These are phyloP conservation scores for Capsella bursapastoris DNA, from an alignment of 345 rosid genomes.

Conservation along the genomic window DNA sequence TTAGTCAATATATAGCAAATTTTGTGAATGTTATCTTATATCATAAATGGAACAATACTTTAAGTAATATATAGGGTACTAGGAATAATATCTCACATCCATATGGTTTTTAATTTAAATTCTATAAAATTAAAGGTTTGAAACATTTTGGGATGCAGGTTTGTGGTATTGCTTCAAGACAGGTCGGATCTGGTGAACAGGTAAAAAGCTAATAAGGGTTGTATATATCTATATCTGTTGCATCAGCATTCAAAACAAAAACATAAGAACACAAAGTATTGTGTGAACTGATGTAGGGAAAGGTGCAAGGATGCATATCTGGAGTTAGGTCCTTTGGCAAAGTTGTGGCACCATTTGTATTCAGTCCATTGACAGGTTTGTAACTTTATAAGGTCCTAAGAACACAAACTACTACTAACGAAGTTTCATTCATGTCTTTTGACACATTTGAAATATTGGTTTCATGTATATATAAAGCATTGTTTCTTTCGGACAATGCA, in stretches of 20 bases:
- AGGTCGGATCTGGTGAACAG: slow-evolving; percentile 78
- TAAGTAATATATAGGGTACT: neutral
- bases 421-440: neutral
- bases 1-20: neutral
- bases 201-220: slow-evolving; percentile 36
- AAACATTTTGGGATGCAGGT: slow-evolving; percentile 29
- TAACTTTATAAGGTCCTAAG: neutral
- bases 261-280: neutral
- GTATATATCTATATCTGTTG: neutral
- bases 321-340: slow-evolving; percentile 73
- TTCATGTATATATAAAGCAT: slow-evolving; percentile 52
- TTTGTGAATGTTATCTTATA: neutral
- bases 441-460: neutral
- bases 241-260: neutral
- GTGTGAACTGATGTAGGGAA: slow-evolving; percentile 60
- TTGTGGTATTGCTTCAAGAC: slow-evolving; percentile 84
- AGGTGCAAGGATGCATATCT: slow-evolving; percentile 89
- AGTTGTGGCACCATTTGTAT: slow-evolving; percentile 75
- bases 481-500: slow-evolving; percentile 74
- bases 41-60: neutral
- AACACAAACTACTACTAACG: neutral
- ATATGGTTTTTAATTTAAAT: neutral
- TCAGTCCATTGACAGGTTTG: slow-evolving; percentile 86
- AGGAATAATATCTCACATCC: neutral
- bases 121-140: neutral